Conservation (phyloP, 495 filamentous ascomycete genomes). For the Podospora pseudopauciseta region DNA sequence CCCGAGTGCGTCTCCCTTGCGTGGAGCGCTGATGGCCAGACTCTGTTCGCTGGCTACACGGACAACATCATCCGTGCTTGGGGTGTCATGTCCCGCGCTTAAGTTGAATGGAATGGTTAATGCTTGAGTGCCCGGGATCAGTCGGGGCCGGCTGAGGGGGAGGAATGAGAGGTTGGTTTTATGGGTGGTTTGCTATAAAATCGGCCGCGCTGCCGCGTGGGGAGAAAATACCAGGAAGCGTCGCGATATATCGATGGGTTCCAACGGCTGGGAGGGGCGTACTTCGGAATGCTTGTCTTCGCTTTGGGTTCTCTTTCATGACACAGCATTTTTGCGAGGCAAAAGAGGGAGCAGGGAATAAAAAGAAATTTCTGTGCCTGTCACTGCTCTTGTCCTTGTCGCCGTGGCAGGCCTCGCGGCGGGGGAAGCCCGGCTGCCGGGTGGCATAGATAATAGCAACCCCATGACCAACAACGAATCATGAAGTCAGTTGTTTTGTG, state of each 20-base stretch:
- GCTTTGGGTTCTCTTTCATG: conserved; percentile 33
- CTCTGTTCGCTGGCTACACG: conserved; percentile 98
- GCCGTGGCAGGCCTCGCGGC: background rate
- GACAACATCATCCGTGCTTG: conserved; percentile 99
- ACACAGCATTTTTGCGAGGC: conserved; percentile 19
- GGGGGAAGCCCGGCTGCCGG: background rate
- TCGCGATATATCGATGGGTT: conserved; percentile 33
- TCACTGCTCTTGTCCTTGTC: background rate
- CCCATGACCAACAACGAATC: background rate
- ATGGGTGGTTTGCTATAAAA: conserved; percentile 22
- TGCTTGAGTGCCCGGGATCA: conserved; percentile 16
- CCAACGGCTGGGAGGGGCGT: conserved; percentile 36
- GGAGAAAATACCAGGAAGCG: conserved; percentile 18
- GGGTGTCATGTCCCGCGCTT: conserved; percentile 85
- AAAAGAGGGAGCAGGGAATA: conserved; percentile 34
- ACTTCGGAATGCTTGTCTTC: conserved; percentile 38
- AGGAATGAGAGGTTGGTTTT: conserved; percentile 8
- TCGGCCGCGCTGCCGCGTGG: conserved; percentile 26
- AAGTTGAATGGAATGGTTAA: conserved; percentile 21
- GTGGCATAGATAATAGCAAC: background rate
- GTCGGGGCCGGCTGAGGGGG: conserved; percentile 18
- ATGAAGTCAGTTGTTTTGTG: background rate
- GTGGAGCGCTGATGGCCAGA: conserved; percentile 98
- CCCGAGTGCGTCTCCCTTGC: conserved; percentile 96
- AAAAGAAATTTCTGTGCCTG: conserved; percentile 5